Evolutionary conservation across 805 yeast genomes (phyloP), one percentile per base, ranked within the genome.

Genomic region (Tetrapisispora namnaoensis): DNA sequence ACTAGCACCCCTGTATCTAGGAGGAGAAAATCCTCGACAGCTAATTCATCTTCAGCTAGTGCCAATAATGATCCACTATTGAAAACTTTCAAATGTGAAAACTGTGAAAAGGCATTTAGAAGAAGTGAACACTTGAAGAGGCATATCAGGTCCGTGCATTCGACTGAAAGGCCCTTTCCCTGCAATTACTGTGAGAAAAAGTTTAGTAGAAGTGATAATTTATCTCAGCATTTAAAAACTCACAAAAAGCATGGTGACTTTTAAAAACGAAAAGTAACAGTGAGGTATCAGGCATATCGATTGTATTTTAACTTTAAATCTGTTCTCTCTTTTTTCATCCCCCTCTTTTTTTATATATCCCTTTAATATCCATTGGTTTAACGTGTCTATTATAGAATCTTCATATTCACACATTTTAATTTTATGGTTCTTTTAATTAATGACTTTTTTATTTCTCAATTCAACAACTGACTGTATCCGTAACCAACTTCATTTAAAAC

Each of bases 101-200:
- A 64, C 14, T 74, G 78, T 54, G 58, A 60, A 4, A 73, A 72
- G 55, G 63, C 65, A 10, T 82, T 82, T 63, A 77, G 77, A 54
- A 72, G 86, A 52, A 79, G 78, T 56, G 86, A 83, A 52, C 86
- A 82, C 58, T 70, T 82, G 59, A 80, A 79, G 60, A 68, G 89
- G 50, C 89, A 82, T 59, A 73, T 79, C 59, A 68, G 86, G 51
- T 78, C 83, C 27, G 80, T 82, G 55, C 89, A 82, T 62, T 75
- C 82, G 21, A 64, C 75, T 53, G 76, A 77, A 56, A 71, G 79
- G 53, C 83, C 83, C 1, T 82, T 76, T 64, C 76, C 75, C 44
- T 82, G 89, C 58, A 61, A 68, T 37, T 67, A 70, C 44, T 82
- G 89, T 58, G 72, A 70, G 38, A 82, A 80, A 62, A 76, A 75